These are phyloP conservation scores for Microbotryum intermedium DNA, from an alignment of 1,284 basidiomycete genomes.

Conservation along the genomic window DNA sequence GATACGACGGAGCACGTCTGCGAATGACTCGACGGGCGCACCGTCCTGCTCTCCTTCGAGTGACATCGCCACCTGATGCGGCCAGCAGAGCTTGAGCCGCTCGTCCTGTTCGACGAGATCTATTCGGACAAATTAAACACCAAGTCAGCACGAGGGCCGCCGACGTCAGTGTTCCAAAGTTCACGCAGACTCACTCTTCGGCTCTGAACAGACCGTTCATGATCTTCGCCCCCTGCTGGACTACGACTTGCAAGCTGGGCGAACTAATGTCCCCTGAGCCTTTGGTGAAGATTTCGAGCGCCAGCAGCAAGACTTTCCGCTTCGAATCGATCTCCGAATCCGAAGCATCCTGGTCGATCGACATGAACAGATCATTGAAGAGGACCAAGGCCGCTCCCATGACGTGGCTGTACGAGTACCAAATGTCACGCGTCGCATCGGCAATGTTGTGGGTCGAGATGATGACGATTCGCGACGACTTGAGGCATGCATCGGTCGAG, in stretches of 20 bases:
- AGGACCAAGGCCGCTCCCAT: constrained; percentile 28
- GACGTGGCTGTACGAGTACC: constrained; percentile 26
- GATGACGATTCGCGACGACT: constrained; percentile 23
- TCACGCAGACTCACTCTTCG: constrained; percentile 14
- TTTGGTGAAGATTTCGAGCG: constrained; percentile 27
- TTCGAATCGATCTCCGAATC: constrained; percentile 26
- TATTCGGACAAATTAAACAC: too few relatives aligned
- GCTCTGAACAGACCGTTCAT: constrained; percentile 26
- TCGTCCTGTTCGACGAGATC: constrained; percentile 6
- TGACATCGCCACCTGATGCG: constrained; percentile 3
- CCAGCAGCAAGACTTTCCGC: constrained; percentile 19
- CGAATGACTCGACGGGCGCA: constrained; percentile 21
- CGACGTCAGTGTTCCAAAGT: too few relatives aligned
- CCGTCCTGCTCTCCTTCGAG: constrained; percentile 8
- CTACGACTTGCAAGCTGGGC: constrained; percentile 12
- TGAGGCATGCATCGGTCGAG: constrained; percentile 30
- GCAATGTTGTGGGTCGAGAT: constrained; percentile 28
- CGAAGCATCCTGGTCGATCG: constrained; percentile 28
- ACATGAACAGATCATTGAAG: constrained; percentile 30
- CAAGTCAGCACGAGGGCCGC: too few relatives aligned
- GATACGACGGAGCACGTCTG: constrained; percentile 27
- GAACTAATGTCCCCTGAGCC: constrained; percentile 8
- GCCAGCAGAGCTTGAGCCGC: constrained; percentile 22
- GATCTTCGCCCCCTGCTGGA: constrained; percentile 21
- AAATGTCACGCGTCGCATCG: constrained; percentile 23